These are phyloP conservation scores for Pseudogymnoascus sp. DNA, from an alignment of 2,329 filamentous ascomycete genomes.

Conservation along the genomic window DNA sequence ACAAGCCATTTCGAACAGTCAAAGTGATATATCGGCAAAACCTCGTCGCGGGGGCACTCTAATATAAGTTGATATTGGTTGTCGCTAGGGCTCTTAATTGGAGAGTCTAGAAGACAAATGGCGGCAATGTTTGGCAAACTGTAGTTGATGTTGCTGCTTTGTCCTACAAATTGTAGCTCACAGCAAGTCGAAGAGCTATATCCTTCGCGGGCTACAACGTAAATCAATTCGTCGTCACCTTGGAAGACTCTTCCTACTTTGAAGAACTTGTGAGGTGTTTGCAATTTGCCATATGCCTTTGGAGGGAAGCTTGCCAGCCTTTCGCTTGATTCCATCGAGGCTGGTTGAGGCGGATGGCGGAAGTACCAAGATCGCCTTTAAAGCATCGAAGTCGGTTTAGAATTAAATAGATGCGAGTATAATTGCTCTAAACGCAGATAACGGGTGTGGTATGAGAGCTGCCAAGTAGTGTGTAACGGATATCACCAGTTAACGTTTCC, in stretches of 20 bases:
- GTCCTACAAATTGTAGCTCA: background rate
- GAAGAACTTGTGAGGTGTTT: background rate
- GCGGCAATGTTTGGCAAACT: background rate
- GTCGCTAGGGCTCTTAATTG: background rate
- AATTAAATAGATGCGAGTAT: background rate
- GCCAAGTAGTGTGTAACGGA: background rate
- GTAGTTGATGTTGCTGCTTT: background rate
- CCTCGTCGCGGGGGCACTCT: background rate
- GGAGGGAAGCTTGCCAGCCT: background rate
- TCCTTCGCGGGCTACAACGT: background rate
- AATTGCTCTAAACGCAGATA: background rate
- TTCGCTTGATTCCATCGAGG: background rate
- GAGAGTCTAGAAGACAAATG: background rate
- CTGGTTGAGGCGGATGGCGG: background rate
- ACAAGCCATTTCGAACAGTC: background rate
- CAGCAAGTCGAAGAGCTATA: background rate
- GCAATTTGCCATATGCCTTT: background rate
- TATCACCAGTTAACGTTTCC: background rate
- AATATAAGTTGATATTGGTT: background rate
- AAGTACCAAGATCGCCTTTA: background rate
- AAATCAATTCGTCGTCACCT: background rate
- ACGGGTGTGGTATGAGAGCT: background rate
- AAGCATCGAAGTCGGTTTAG: background rate
- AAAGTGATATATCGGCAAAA: background rate
- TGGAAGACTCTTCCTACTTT: background rate